Evolutionary conservation across 1,284 basidiomycete species (phyloP), one percentile per base, ranked within the genome.

Genomic region (Melampsora americana): DNA sequence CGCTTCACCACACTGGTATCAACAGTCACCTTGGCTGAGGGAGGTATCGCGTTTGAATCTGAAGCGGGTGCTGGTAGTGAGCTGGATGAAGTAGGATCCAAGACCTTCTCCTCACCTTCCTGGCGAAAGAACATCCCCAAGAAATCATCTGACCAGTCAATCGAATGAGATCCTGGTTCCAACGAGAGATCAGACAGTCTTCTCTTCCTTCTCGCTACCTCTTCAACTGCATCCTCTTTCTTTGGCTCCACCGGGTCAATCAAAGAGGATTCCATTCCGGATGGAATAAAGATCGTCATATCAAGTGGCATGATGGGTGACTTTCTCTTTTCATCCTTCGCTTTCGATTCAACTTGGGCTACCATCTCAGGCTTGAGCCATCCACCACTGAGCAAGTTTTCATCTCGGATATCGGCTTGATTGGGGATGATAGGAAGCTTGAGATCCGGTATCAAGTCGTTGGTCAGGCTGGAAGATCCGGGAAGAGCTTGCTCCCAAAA

Each of bases 381-480:
- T 53, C 50, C 50, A 23, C 18, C 16, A 53, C 50, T 53, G 18
- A 53, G 16, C 50, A 53, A 53, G 18, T 53, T 18, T 53, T 53
- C 50, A 12, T 66, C 71, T 42, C 48, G 30, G 42, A 30, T 26
- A 46, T n/a, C 53, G 20, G 44, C 71, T 48, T 35, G 62, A 20
- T 68, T 20, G 23, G 50, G 42, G 53, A 74, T 66, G 14, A 32
- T 23, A 20, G 71, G 71, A 2, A 74, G 20, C 26, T 66, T 66
- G 12, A 74, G 18, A 30, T 74, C 64, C 9, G 71, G 61, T 32
- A 74, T 66, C 26, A 74, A 48, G 30, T 60, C 71, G 28, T 74
- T 48, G 26, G 44, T 53, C 32, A 60, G 28, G 32, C 39, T 35
- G 42, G 50, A 50, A 26, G 61, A 72, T 53, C 35, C 35, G 9